phyloP scores from a whole-genome alignment of 2,329 filamentous ascomycete genomes.

The Davidsoniella eucalypti region DNA sequence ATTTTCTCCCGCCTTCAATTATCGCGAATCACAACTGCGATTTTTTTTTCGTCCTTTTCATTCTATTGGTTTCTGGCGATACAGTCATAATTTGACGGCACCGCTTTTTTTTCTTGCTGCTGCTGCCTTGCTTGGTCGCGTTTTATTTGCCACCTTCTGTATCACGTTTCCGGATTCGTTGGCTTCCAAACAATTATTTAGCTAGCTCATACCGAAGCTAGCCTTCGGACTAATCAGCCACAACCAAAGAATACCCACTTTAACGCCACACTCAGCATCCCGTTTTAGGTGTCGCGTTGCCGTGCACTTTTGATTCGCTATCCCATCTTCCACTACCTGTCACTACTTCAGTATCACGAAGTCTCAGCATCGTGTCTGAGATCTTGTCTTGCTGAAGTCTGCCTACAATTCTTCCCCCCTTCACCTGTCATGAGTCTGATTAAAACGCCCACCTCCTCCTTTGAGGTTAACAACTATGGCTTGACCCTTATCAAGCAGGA shows the following conservation, averaged over 20 bases:
- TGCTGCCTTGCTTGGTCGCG: constrained; percentile 9
- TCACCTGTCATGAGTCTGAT: no score
- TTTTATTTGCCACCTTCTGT: constrained; percentile 10
- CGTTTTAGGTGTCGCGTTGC: background rate
- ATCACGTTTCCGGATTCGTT: constrained; percentile 9
- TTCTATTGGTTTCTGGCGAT: background rate
- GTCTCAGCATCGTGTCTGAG: no score
- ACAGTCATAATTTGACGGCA: background rate
- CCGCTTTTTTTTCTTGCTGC: background rate
- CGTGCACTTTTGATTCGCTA: background rate
- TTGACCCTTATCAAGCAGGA: constrained; percentile 11
- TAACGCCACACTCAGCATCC: background rate
- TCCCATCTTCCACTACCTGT: no score
- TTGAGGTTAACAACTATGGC: constrained; percentile 3
- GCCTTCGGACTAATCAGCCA: no score
- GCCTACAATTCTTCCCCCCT: no score
- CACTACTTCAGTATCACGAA: no score
- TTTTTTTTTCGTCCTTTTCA: background rate
- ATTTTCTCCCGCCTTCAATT: background rate
- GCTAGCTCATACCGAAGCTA: background rate
- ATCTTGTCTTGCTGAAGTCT: no score
- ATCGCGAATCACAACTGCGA: background rate
- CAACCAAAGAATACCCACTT: background rate
- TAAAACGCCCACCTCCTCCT: background rate
- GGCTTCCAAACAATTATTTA: background rate